Percentiles rank a stretch among this genome's conserved stretches.
Evolutionary conservation across 2,329 filamentous ascomycete genomes (phyloP).

Genomic region (Cadophora malorum): DNA sequence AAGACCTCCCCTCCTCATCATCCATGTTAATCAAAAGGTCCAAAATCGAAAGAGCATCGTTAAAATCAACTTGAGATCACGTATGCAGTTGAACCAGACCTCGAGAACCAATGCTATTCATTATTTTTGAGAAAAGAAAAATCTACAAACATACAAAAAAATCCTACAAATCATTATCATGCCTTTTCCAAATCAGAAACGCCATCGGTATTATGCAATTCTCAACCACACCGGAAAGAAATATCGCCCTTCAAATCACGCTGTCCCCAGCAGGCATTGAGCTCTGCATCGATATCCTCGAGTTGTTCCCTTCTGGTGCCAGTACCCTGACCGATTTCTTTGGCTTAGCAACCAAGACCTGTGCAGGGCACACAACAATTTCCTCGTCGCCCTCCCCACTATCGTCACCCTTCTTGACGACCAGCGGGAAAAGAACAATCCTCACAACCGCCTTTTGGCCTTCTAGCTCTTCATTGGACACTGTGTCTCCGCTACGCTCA

Average conservation of each 20-base stretch:
- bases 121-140: conserved; percentile 24
- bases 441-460: conserved; percentile 78
- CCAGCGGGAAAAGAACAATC: conserved; percentile 92
- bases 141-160: conserved; percentile 30
- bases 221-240: conserved; percentile 31
- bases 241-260: conserved; percentile 36
- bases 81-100: not conserved
- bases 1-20: not conserved
- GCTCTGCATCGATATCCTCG: conserved; percentile 44
- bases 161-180: conserved; percentile 28
- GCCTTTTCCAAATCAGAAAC: conserved; percentile 24
- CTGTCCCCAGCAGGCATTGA: conserved; percentile 41
- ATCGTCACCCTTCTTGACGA: conserved; percentile 95
- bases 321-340: conserved; percentile 42
- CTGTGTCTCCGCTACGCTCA: conserved; percentile 75
- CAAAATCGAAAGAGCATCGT: not conserved
- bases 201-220: conserved; percentile 33
- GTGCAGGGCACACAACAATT: conserved; percentile 92
- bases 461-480: conserved; percentile 82
- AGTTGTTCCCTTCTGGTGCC: conserved; percentile 38
- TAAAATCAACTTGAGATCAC: not conserved
- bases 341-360: conserved; percentile 78
- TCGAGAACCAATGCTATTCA: conserved; percentile 12
- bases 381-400: conserved; percentile 87
- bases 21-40: not conserved